A percentile compares a stretch with the other conserved stretches of the same genome.
Conservation (phyloP, 768 basidiomycete species). For the Lactarius hengduanensis region DNA sequence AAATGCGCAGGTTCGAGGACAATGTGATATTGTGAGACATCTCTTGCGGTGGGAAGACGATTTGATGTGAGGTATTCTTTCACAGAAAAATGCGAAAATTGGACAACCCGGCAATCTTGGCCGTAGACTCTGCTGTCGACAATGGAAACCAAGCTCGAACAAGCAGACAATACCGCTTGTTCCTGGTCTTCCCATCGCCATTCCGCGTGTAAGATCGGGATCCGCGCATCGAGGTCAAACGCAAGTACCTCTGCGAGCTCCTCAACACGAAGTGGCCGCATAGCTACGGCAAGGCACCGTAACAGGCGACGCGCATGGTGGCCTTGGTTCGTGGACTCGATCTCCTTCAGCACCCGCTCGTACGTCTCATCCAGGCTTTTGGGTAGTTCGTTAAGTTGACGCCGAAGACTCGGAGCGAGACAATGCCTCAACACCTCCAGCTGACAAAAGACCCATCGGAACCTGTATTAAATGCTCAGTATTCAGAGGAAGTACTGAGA, state of each 20-base stretch:
- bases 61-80: neutral
- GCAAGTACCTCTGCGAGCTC: neutral
- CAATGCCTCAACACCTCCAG: neutral
- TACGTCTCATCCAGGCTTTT: neutral
- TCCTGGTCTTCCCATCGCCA: neutral
- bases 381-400: neutral
- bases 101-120: no score
- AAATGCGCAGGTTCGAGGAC: neutral
- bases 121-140: neutral
- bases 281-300: no score
- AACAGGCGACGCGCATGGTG: no score
- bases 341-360: neutral
- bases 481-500: neutral
- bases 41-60: neutral
- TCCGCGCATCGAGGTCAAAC: neutral
- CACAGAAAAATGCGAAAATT: no score
- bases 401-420: neutral
- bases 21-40: neutral
- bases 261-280: neutral
- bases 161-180: neutral
- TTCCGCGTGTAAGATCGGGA: neutral
- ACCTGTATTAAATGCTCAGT: neutral
- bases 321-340: neutral
- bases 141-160: neutral
- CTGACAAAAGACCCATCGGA: neutral